Percentiles rank a stretch among this genome's conserved stretches.
These are phyloP conservation scores for Botrytis galanthina DNA, from an alignment of 2,329 filamentous ascomycete species.

Conservation along the genomic window DNA sequence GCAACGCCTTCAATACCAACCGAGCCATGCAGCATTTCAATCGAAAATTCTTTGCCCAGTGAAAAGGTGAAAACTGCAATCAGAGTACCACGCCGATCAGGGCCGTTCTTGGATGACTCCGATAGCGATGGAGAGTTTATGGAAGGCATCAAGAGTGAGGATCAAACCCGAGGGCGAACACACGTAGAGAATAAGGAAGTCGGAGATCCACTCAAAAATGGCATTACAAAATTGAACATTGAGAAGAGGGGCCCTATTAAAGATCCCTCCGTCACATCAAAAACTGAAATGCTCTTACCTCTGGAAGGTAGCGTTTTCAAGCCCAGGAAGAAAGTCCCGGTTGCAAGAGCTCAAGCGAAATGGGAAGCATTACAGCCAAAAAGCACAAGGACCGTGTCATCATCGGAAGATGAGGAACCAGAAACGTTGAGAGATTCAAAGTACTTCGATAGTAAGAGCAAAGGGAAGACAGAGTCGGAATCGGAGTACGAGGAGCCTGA, in stretches of 20 bases:
- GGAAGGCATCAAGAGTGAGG: background rate
- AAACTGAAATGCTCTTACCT: conserved; percentile 17
- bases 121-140: conserved; percentile 50
- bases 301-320: conserved; percentile 19
- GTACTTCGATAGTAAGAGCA: conserved; percentile 22
- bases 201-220: conserved; percentile 23
- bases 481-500: conserved; percentile 1
- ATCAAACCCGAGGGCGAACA: background rate
- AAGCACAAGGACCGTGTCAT: conserved; percentile 13
- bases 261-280: conserved; percentile 26
- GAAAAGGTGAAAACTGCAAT: background rate
- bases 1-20: conserved; percentile 6
- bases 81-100: conserved; percentile 41
- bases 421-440: background rate
- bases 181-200: background rate
- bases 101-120: conserved; percentile 71
- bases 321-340: conserved; percentile 28
- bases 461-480: conserved; percentile 24
- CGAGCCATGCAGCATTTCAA: background rate
- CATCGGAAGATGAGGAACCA: background rate
- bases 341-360: conserved; percentile 32
- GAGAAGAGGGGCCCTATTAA: conserved; percentile 22
- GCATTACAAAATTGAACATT: conserved; percentile 18
- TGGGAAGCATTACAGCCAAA: conserved; percentile 36
- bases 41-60: background rate